phyloP scores from a whole-genome alignment of 2,329 filamentous ascomycete genomes.

The Niveomyces coronatus region DNA sequence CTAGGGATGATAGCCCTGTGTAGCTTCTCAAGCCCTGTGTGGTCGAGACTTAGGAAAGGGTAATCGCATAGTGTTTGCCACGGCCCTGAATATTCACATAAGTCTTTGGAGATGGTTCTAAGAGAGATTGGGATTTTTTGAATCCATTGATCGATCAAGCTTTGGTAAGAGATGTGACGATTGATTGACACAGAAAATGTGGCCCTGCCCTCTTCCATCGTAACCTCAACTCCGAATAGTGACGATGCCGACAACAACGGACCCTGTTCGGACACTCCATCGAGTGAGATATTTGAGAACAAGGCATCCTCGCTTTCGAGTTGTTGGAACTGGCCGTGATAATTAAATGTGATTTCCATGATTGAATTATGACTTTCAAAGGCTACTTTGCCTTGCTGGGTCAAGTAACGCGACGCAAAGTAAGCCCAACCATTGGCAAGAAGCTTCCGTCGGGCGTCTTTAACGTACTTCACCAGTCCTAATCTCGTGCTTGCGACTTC shows the following conservation, averaged over 20 bases:
- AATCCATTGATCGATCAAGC: neutral
- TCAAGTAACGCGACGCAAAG: constrained; percentile 23
- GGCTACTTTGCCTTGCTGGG: constrained; percentile 16
- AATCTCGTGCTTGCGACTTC: neutral
- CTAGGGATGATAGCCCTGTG: constrained; percentile 15
- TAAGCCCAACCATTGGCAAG: constrained; percentile 25
- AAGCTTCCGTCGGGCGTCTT: constrained; percentile 22
- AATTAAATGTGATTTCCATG: constrained; percentile 38
- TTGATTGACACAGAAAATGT: neutral
- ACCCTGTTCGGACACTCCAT: constrained; percentile 1
- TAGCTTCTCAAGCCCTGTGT: constrained; percentile 16
- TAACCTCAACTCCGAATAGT: constrained; percentile 4
- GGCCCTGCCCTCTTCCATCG: neutral
- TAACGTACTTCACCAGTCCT: constrained; percentile 12
- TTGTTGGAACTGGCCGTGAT: constrained; percentile 28
- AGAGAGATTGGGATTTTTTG: neutral
- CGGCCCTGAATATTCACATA: neutral
- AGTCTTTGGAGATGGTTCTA: neutral
- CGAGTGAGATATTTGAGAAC: constrained; percentile 1
- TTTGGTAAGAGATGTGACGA: neutral
- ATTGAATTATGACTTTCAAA: constrained; percentile 20
- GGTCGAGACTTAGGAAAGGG: constrained; percentile 3
- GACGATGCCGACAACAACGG: constrained; percentile 5
- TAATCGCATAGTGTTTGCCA: neutral
- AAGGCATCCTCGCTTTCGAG: constrained; percentile 23